Evolutionary conservation across 148 eudicot species (phyloP).

Genomic region (Simmondsia chinensis): DNA sequence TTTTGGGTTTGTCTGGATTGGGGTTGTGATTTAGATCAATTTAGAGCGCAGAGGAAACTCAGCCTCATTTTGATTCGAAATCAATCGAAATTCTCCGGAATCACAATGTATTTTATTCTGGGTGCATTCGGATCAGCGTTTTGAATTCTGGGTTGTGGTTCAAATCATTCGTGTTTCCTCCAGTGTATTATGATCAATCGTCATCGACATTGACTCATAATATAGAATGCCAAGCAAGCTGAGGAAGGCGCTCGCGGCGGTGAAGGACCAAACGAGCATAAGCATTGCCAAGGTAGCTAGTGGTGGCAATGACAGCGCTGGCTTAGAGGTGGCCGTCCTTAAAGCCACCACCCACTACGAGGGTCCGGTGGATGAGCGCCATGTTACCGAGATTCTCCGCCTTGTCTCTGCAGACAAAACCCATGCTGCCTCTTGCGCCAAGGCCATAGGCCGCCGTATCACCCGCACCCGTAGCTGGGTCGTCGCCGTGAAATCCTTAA

Average conservation of each 20-base stretch:
- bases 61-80: no score
- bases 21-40: no score
- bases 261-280: conserved; percentile 91
- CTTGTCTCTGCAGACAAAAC: conserved; percentile 45
- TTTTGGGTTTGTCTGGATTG: no score
- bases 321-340: conserved; percentile 60
- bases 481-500: conserved; percentile 65
- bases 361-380: conserved; percentile 42
- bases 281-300: conserved; percentile 59
- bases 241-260: conserved; percentile 64
- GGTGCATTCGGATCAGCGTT: no score
- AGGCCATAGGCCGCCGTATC: conserved; percentile 72
- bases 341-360: conserved; percentile 80
- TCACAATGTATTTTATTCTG: no score
- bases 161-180: no score
- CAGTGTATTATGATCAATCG: no score
- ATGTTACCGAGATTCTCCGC: conserved; percentile 31
- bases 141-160: no score
- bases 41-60: no score
- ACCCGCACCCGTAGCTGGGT: conserved; percentile 77
- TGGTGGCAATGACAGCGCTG: conserved; percentile 27
- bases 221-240: conserved; percentile 63
- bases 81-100: no score
- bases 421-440: conserved; percentile 59
- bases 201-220: no score